A percentile compares a stretch with the other conserved stretches of the same genome.
phyloP scores from a whole-genome alignment of 768 basidiomycete genomes.

The Lentinula lateritia region DNA sequence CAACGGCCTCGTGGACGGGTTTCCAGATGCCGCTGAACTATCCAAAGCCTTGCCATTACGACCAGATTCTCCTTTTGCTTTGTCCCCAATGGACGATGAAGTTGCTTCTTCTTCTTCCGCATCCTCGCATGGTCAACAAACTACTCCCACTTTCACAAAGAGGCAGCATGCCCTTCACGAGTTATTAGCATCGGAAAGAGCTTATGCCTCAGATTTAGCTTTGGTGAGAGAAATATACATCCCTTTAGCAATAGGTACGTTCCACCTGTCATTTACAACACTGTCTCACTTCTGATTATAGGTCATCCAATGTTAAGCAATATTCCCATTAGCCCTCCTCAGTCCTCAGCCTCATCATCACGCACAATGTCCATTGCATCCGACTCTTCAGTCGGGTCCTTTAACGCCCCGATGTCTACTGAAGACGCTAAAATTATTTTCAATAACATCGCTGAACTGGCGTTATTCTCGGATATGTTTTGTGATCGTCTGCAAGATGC shows the following conservation, averaged over 20 bases:
- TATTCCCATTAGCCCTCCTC: slow-evolving; percentile 41
- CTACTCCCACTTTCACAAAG: slow-evolving; percentile 47
- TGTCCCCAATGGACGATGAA: slow-evolving; percentile 20
- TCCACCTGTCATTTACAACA: neutral
- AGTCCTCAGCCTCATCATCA: slow-evolving; percentile 46
- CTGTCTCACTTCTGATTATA: slow-evolving; percentile 18
- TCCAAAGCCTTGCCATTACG: slow-evolving; percentile 8
- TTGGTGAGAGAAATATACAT: slow-evolving; percentile 75
- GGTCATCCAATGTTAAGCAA: slow-evolving; percentile 23
- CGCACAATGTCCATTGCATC: slow-evolving; percentile 46
- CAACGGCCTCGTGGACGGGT: slow-evolving; percentile 5
- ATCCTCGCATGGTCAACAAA: slow-evolving; percentile 15
- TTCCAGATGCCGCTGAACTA: slow-evolving; percentile 6
- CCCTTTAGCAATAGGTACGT: slow-evolving; percentile 66
- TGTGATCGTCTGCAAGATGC: slow-evolving; percentile 61
- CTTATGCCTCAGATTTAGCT: slow-evolving; percentile 80
- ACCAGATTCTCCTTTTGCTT: slow-evolving; percentile 6
- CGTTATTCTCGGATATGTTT: slow-evolving; percentile 63
- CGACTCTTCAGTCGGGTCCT: slow-evolving; percentile 33
- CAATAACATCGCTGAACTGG: slow-evolving; percentile 71
- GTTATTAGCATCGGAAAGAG: slow-evolving; percentile 71
- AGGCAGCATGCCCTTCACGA: slow-evolving; percentile 75
- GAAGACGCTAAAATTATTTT: slow-evolving; percentile 74
- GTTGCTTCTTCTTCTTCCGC: slow-evolving; percentile 18
- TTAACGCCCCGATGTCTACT: slow-evolving; percentile 57